Percentiles rank a stretch among this genome's conserved stretches.
Conservation (phyloP, 2,329 filamentous ascomycete species). For the Stagonosporopsis vannaccii region DNA sequence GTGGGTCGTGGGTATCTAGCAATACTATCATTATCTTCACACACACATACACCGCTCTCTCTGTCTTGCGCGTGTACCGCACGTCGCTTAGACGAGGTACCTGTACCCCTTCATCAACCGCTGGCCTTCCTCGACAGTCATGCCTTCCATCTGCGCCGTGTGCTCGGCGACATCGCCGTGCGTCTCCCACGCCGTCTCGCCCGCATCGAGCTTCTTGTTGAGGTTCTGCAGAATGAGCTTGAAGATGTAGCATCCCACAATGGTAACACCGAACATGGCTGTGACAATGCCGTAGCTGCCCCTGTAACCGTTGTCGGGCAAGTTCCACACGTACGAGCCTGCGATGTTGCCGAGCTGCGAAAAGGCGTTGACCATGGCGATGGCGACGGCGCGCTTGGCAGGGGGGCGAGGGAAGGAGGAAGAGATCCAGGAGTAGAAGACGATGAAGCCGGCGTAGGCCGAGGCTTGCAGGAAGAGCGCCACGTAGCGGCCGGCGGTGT, state of each 20-base stretch:
- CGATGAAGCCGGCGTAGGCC: conserved; percentile 52
- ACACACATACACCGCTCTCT: too few relatives aligned
- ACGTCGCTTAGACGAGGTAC: conserved; percentile 37
- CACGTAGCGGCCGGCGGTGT: conserved; percentile 44
- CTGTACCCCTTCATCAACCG: conserved; percentile 41
- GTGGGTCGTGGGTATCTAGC: background rate
- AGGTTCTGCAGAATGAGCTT: conserved; percentile 35
- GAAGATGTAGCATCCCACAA: conserved; percentile 57
- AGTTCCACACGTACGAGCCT: conserved; percentile 69
- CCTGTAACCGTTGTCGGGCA: conserved; percentile 66
- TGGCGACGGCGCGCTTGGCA: conserved; percentile 67
- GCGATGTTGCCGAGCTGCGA: conserved; percentile 53
- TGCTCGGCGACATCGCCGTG: conserved; percentile 39
- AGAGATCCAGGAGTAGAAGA: conserved; percentile 49
- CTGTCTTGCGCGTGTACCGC: background rate
- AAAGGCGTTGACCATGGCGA: conserved; percentile 66
- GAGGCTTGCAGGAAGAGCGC: conserved; percentile 46
- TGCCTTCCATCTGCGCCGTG: conserved; percentile 39
- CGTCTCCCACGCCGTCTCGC: conserved; percentile 37
- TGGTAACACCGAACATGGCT: conserved; percentile 68
- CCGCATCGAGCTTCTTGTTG: conserved; percentile 45
- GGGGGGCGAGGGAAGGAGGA: conserved; percentile 60
- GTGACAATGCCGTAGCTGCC: conserved; percentile 71
- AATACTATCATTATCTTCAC: background rate
- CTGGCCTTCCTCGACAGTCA: conserved; percentile 39